Evolutionary conservation across 768 basidiomycete genomes (phyloP).

Genomic region (Boletus speciosus): DNA sequence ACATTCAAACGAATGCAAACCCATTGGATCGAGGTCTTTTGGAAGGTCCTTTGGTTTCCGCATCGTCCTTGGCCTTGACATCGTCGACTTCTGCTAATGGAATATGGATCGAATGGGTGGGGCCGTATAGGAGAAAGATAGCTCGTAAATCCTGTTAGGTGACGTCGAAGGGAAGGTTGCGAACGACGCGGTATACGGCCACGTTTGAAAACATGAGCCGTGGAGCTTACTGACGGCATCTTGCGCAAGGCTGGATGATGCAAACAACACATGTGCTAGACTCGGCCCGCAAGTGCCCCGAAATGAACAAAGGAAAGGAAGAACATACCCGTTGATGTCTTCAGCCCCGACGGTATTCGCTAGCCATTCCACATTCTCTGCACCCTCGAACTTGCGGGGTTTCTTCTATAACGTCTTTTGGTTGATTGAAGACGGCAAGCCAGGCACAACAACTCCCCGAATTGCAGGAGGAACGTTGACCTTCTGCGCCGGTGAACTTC

Average conservation of each 20-base stretch:
- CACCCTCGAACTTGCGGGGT: conserved; percentile 73
- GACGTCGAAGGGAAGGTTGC: conserved; percentile 83
- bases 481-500: conserved; percentile 31
- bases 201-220: conserved; percentile 88
- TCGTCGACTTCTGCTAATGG: conserved; percentile 44
- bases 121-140: conserved; percentile 82
- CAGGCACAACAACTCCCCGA: conserved; percentile 74
- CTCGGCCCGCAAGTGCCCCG: not conserved
- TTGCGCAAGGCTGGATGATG: conserved; percentile 60
- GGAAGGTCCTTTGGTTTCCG: conserved; percentile 8
- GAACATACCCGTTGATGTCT: conserved; percentile 49
- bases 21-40: conserved; percentile 54
- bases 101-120: conserved; percentile 81
- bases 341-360: conserved; percentile 43
- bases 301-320: not conserved
- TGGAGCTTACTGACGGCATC: conserved; percentile 76
- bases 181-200: conserved; percentile 65
- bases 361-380: conserved; percentile 74
- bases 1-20: conserved; percentile 95
- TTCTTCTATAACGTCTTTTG: conserved; percentile 80
- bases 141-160: conserved; percentile 83
- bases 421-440: conserved; percentile 61
- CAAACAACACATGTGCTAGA: conserved; percentile 68
- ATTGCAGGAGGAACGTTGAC: conserved; percentile 76
- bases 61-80: conserved; percentile 29